phyloP scores from a whole-genome alignment of 441 rosid species.

The Cnidoscolus chayamansa region DNA sequence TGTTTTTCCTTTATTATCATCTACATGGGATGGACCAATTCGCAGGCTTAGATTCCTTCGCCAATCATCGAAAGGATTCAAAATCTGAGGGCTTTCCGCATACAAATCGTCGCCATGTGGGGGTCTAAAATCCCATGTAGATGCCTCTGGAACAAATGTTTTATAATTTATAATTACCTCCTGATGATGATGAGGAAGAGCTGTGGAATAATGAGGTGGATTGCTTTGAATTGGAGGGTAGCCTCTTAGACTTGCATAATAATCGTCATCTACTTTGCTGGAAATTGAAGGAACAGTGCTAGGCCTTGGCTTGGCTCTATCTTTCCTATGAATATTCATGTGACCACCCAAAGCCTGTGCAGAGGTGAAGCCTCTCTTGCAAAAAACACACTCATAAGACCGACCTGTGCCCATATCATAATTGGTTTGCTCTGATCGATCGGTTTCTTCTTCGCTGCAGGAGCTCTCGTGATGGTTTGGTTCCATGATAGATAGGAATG shows the following conservation, averaged over 20 bases:
- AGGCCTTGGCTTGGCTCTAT: slow-evolving; percentile 35
- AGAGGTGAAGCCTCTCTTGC: slow-evolving; percentile 75
- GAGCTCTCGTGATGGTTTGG: slow-evolving; percentile 39
- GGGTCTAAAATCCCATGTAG: slow-evolving; percentile 35
- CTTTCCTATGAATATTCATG: slow-evolving; percentile 69
- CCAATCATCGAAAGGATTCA: slow-evolving; percentile 36
- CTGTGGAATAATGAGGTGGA: slow-evolving; percentile 24
- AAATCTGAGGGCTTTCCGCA: slow-evolving; percentile 25
- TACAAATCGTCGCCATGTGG: slow-evolving; percentile 22
- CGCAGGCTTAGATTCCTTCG: slow-evolving; percentile 44
- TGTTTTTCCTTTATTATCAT: slow-evolving; percentile 22
- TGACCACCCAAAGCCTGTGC: slow-evolving; percentile 86
- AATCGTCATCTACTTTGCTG: slow-evolving; percentile 25
- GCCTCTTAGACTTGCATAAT: slow-evolving; percentile 30
- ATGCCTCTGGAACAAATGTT: slow-evolving; percentile 24
- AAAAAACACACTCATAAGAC: slow-evolving; percentile 58
- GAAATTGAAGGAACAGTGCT: slow-evolving; percentile 19
- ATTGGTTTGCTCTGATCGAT: slow-evolving; percentile 30
- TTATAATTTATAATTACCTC: slow-evolving; percentile 30
- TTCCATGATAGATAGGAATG: slow-evolving; percentile 31
- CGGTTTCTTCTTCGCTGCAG: slow-evolving; percentile 35
- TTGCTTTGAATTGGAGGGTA: slow-evolving; percentile 26
- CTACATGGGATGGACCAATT: slow-evolving; percentile 31
- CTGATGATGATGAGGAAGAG: not conserved
- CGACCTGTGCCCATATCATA: slow-evolving; percentile 34